Evolutionary conservation across 345 rosid species (phyloP), one percentile per base, ranked within the genome.

Genomic region (Heritiera fomes): DNA sequence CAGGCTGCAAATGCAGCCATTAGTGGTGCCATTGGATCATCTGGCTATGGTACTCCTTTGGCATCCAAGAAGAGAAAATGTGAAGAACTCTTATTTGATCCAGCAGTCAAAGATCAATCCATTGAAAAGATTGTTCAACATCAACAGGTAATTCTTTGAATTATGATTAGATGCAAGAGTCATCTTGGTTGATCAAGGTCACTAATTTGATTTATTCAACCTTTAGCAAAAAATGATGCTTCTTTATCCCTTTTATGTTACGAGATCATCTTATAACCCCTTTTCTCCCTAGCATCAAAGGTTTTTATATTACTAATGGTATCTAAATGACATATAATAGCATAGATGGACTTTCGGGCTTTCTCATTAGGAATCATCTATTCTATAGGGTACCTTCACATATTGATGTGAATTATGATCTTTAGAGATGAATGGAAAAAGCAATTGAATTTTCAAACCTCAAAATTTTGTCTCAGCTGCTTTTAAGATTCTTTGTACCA

Each of bases 1-100:
- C 94, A 87, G 79, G 90, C 94, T 9, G 88, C 97, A 59, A 91
- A 90, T 86, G 97, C 90, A 0, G 92, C 97, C 68, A 85, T 90
- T 70, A 87, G 70, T 75, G 89, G 87, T 61, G 92, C 94, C 66
- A 78, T 91, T 71, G 88, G 92, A 34, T 89, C 89, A 66, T 90
- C 97, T 79, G 89, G 92, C 71, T 91, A 77, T 81, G 87, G 85
- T 60, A 79, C 85, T 53, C 75, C 86, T 61, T 74, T 77, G 49
- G 82, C 85, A 77, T 76, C 88, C 68, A 92, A 85, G 80, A 93
- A 89, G 80, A 87, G 91, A 78, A 91, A 88, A 83, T 77, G 71
- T 64, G 88, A 87, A 62, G 92, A 89, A 40, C 69, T 84, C 53
- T 50, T 74, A 53, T 71, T 78, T 78, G 77, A 79, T 76, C 32